Conservation (phyloP, 2,329 filamentous ascomycete species). For the Cercospora sp. region DNA sequence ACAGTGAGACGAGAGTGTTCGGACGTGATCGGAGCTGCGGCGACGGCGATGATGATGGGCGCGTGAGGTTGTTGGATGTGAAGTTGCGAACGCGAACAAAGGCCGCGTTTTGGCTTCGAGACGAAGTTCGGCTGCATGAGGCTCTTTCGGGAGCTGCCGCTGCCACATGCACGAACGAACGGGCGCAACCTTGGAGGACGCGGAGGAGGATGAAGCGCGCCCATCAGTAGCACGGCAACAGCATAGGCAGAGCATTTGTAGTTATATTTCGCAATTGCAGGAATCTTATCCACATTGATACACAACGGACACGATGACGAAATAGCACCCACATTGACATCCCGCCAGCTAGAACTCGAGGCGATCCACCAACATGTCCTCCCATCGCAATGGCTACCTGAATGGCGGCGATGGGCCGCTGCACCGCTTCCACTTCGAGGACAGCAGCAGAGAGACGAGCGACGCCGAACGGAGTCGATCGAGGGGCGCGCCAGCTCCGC, state of each 20-base stretch:
- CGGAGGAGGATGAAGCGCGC: neutral
- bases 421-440: conserved; percentile 40
- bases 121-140: neutral
- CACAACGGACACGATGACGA: neutral
- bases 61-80: neutral
- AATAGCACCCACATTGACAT: neutral
- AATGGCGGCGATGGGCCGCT: conserved; percentile 43
- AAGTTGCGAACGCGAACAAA: neutral
- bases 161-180: neutral
- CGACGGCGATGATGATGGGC: neutral
- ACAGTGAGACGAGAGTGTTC: neutral
- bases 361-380: neutral
- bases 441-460: conserved; percentile 39
- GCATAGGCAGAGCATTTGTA: neutral
- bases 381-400: conserved; percentile 33
- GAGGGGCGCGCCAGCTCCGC: conserved; percentile 37
- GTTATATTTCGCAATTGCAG: neutral
- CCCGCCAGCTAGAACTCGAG: neutral
- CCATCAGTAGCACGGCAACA: no score
- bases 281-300: neutral
- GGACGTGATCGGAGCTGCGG: neutral
- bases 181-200: conserved; percentile 3
- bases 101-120: conserved; percentile 2
- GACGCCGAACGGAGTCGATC: conserved; percentile 41
- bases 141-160: neutral